phyloP scores from a whole-genome alignment of 2,329 filamentous ascomycete species.

The Calonectria leucothoes region DNA sequence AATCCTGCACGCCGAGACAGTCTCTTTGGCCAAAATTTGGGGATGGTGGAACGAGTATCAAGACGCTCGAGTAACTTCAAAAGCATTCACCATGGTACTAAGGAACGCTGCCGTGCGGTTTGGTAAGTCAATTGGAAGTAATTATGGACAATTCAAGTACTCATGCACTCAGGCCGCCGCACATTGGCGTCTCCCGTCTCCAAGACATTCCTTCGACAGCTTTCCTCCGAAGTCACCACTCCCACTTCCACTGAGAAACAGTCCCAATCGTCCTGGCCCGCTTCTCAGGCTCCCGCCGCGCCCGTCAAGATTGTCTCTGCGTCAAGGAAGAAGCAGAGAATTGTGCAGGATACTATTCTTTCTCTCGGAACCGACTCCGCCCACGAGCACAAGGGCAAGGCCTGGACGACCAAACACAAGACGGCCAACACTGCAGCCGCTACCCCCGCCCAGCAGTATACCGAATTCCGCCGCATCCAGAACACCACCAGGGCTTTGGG shows the following conservation, averaged over 20 bases:
- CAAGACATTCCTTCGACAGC: conserved; percentile 46
- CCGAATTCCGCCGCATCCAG: conserved; percentile 52
- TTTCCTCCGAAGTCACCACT: conserved; percentile 46
- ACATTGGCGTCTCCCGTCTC: conserved; percentile 59
- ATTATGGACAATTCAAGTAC: neutral
- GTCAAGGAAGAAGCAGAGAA: conserved; percentile 48
- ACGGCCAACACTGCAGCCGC: conserved; percentile 49
- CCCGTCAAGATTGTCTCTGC: conserved; percentile 39
- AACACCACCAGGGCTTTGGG: conserved; percentile 61
- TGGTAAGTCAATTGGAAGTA: conserved; percentile 54
- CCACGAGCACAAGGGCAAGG: conserved; percentile 46
- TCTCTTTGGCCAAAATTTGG: conserved; percentile 45
- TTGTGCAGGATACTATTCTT: conserved; percentile 47
- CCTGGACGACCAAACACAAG: conserved; percentile 48
- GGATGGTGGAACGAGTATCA: conserved; percentile 33
- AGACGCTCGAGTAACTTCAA: conserved; percentile 30
- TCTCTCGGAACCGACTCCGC: conserved; percentile 50
- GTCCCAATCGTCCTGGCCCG: conserved; percentile 36
- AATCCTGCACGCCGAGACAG: conserved; percentile 32
- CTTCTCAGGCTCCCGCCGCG: conserved; percentile 31
- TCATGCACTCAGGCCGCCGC: conserved; percentile 60
- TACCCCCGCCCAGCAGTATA: conserved; percentile 53
- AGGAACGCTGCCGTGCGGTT: conserved; percentile 66
- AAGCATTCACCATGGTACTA: conserved; percentile 63
- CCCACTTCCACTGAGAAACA: conserved; percentile 29